Evolutionary conservation across 257 asterid species (phyloP).

Genomic region (Eucommia ulmoides): DNA sequence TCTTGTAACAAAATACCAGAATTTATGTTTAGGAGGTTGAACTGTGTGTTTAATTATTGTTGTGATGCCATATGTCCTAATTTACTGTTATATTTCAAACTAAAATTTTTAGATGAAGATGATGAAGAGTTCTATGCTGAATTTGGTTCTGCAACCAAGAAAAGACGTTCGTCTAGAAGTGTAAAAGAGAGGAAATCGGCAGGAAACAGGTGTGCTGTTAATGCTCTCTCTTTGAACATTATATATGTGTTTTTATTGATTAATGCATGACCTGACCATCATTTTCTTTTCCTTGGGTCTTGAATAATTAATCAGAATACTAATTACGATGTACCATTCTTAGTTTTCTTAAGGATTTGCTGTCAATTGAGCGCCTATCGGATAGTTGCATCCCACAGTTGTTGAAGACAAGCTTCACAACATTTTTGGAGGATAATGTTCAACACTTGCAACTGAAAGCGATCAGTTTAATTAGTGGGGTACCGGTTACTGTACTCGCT

Average conservation of each 20-base stretch:
- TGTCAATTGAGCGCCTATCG: constrained; percentile 77
- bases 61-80: not conserved
- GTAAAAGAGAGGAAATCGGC: constrained; percentile 54
- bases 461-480: constrained; percentile 87
- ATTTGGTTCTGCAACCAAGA: constrained; percentile 73
- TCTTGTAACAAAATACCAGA: no score
- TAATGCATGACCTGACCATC: no score
- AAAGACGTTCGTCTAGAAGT: constrained; percentile 57
- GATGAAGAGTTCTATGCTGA: constrained; percentile 58
- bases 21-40: no score
- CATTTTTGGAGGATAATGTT: constrained; percentile 79
- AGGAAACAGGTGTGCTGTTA: constrained; percentile 41
- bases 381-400: constrained; percentile 95
- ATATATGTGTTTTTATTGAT: no score
- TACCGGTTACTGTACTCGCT: constrained; percentile 27
- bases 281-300: no score
- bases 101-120: constrained; percentile 42
- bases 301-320: no score
- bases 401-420: constrained; percentile 78
- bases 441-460: constrained; percentile 95
- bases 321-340: constrained; percentile 89
- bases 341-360: constrained; percentile 70
- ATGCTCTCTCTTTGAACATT: no score
- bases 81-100: not conserved
- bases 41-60: no score